Evolutionary conservation across 805 yeast species (phyloP), one percentile per base, ranked within the genome.

Genomic region (Tetrapisispora phaffii): DNA sequence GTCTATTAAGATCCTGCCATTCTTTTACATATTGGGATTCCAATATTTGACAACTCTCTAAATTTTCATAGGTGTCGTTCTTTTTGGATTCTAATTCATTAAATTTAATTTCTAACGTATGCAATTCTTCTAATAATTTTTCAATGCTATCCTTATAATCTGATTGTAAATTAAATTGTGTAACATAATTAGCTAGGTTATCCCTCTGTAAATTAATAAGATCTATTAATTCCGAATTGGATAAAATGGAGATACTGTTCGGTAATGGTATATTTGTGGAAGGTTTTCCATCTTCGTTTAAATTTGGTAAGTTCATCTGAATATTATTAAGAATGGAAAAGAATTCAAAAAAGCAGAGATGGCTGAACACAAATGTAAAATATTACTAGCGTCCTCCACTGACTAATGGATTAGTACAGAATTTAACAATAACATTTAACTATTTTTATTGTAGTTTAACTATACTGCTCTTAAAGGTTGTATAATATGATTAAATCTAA

Each of bases 1-100:
- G 57, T 1, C 50, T 47, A 36, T 68, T 68, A 23, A 57, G 40
- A 2, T 53, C 58, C 34, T 67, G 64, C 73, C 74, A 71, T 44
- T 62, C 52, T 13, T 56, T 45, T 7, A 55, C 47, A 36, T 65
- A 66, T 34, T 61, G 55, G 1, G 55, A 47, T 24, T 66, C 65
- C 33, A 68, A 41, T 2, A 54, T 50, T 2, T 54, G 47, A 10
- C 65, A 53, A 31, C 55, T 41, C 7, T 54, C 51, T 9, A 65
- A 45, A n/a, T 66, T 56, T 1, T 45, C 44, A 19, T 53, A 52
- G 0, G 71, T 51, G 12, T 47, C 41, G 2, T 42, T 42, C 9
- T 63, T 63, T 13, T 57, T 53, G 0, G 38, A 22, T 12, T 66
- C 67, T 5, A 61, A 47, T 7, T 53, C 54, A 3, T 44, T 39